Base-by-base conservation (phyloP, 108 stramenopile genomes). In the Parietichytrium sp. region DNA sequence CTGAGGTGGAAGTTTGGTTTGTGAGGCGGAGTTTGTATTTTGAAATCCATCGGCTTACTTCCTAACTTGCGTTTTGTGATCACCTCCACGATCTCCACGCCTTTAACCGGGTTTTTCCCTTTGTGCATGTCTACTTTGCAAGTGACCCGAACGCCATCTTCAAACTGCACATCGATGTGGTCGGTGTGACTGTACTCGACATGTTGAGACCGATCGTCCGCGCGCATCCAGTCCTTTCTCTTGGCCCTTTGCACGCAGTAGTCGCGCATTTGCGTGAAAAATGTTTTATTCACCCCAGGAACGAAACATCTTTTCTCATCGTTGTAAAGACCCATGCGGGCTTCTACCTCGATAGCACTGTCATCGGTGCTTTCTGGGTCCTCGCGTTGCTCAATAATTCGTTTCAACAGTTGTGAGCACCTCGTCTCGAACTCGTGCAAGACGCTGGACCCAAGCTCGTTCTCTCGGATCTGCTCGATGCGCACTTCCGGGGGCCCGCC, bases 11-110 rank as follows among this genome's bases (percentile, higher is more conserved):
- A 45, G 23, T 27, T 6, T 6, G 36, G 38, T 45, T 45, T 45
- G 61, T 33, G 61, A 33, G 10, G 29, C 1, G 61, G 61, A 8
- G 61, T 12, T 42, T 20, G 18, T n/a, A 72, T 20, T n/a, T 45
- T 20, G 45, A 72, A 72, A 42, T 72, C 61, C 13, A 7, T 20
- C 6, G 61, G 29, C 20, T 47, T 72, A n/a, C n/a, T n/a, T n/a
- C 61, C 61, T 6, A 72, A 42, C 42, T 72, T 72, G 29, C 61
- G 61, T 27, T 72, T 72, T 20, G 15, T 72, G 42, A 72, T 72
- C 20, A 72, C 61, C 45, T 72, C 61, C 25, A 45, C 38, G 2
- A 27, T 8, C 33, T 72, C 61, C 6, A 72, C 20, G 0, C 20
- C 6, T 25, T 45, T 25, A 8, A 72, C 61, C n/a, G 38, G 33